Percentiles rank a stretch among this genome's conserved stretches.
These are phyloP conservation scores for Zopfochytrium polystomum DNA, from an alignment of 371 early-diverging fungal species.

Conservation along the genomic window DNA sequence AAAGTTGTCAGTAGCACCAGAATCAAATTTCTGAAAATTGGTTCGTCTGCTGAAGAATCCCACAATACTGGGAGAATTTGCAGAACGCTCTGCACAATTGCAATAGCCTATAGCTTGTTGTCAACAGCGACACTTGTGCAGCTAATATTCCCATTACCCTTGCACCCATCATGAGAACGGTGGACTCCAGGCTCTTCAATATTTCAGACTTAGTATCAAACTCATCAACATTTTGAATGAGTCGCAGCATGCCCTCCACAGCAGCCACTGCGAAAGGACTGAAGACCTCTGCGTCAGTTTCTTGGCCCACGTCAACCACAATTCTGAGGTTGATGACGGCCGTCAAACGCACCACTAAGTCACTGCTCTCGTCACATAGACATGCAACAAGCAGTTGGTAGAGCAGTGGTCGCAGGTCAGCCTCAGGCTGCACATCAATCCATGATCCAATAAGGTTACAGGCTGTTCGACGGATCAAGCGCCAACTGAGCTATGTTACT, in stretches of 20 bases:
- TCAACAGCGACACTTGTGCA: not conserved
- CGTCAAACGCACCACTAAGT: constrained; percentile 78
- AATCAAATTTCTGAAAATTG: constrained; percentile 77
- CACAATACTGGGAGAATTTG: constrained; percentile 76
- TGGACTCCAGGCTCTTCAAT: constrained; percentile 67
- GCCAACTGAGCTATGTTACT: constrained; percentile 1
- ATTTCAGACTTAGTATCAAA: constrained; percentile 75
- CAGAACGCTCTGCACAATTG: constrained; percentile 68
- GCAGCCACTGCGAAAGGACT: constrained; percentile 65
- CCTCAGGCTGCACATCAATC: constrained; percentile 74
- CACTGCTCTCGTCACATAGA: constrained; percentile 44
- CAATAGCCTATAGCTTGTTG: constrained; percentile 53
- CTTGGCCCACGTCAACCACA: constrained; percentile 67
- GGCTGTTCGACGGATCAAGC: constrained; percentile 69
- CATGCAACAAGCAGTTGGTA: constrained; percentile 69
- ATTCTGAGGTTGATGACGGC: constrained; percentile 66
- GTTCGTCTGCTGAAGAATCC: constrained; percentile 68
- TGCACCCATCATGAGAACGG: constrained; percentile 73
- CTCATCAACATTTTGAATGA: constrained; percentile 69
- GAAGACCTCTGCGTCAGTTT: constrained; percentile 71
- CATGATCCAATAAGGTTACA: constrained; percentile 84
- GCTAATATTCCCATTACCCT: constrained; percentile 41
- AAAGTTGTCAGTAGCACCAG: constrained; percentile 72
- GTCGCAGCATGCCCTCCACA: constrained; percentile 52
- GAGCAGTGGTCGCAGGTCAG: constrained; percentile 59